phyloP scores from a whole-genome alignment of 345 rosid species.

The Gossypioides kirkii region DNA sequence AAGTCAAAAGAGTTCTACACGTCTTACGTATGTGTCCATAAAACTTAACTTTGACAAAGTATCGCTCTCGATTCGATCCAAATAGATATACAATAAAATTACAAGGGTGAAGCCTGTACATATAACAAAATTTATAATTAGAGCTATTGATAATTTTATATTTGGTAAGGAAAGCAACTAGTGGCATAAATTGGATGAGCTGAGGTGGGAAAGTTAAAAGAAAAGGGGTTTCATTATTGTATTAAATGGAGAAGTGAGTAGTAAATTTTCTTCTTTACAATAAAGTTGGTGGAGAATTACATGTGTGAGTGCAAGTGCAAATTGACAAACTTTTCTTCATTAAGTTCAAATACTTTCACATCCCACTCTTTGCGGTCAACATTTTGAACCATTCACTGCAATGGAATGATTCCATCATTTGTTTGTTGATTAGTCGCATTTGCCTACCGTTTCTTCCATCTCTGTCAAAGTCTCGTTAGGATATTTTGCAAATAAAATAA shows the following conservation, averaged over 20 bases:
- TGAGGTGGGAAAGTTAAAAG: neutral
- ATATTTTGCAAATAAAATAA: too few species aligned
- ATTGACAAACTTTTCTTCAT: neutral
- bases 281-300: neutral
- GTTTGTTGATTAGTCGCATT: neutral
- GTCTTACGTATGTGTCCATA: too few species aligned
- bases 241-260: neutral
- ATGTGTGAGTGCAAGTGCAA: neutral
- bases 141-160: too few species aligned
- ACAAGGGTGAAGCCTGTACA: too few species aligned
- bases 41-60: too few species aligned
- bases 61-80: too few species aligned
- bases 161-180: neutral
- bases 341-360: neutral
- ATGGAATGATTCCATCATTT: neutral
- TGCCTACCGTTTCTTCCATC: neutral
- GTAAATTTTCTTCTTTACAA: neutral
- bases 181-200: neutral
- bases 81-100: too few species aligned
- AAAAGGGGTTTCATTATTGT: neutral
- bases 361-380: neutral
- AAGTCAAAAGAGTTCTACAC: too few species aligned
- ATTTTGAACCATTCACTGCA: neutral
- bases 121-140: too few species aligned
- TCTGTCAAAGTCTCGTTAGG: neutral